These are phyloP conservation scores for Infundibulicybe gibba DNA, from an alignment of 768 basidiomycete species.

Conservation along the genomic window DNA sequence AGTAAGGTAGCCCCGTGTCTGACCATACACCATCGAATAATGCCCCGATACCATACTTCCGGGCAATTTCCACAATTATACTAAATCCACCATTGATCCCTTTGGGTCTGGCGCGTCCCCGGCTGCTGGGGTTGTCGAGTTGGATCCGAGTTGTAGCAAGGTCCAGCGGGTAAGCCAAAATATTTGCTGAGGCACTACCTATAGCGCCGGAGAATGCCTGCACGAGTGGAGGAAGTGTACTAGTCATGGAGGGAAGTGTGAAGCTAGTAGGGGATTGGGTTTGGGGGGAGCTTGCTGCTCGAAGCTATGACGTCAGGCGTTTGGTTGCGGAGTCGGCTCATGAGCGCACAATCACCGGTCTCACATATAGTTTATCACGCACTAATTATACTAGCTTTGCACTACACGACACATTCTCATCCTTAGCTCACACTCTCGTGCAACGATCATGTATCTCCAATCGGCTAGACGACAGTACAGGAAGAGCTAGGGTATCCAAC, in stretches of 20 bases:
- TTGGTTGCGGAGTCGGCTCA: too few relatives aligned
- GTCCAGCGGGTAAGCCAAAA: constrained; percentile 54
- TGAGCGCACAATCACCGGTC: too few relatives aligned
- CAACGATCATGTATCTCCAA: too few relatives aligned
- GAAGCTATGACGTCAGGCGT: constrained; percentile 1
- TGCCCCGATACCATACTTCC: constrained; percentile 35
- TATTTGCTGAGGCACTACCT: constrained; percentile 51
- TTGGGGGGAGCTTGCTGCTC: background rate
- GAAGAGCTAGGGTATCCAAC: too few relatives aligned
- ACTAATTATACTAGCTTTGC: too few relatives aligned
- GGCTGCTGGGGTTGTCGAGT: constrained; percentile 23
- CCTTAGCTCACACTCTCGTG: too few relatives aligned
- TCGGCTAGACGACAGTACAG: too few relatives aligned
- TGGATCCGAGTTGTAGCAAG: constrained; percentile 52
- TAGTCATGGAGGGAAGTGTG: constrained; percentile 37
- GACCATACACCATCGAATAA: constrained; percentile 49
- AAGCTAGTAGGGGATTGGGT: background rate
- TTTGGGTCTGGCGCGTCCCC: constrained; percentile 10
- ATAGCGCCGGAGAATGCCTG: constrained; percentile 58
- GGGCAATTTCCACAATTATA: constrained; percentile 33
- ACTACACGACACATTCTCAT: too few relatives aligned
- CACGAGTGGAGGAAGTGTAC: constrained; percentile 53
- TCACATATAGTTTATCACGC: too few relatives aligned
- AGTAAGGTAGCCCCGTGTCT: constrained; percentile 53
- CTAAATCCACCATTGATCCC: constrained; percentile 27